Conservation (phyloP, 768 basidiomycete genomes). For the Mycena latifolia region DNA sequence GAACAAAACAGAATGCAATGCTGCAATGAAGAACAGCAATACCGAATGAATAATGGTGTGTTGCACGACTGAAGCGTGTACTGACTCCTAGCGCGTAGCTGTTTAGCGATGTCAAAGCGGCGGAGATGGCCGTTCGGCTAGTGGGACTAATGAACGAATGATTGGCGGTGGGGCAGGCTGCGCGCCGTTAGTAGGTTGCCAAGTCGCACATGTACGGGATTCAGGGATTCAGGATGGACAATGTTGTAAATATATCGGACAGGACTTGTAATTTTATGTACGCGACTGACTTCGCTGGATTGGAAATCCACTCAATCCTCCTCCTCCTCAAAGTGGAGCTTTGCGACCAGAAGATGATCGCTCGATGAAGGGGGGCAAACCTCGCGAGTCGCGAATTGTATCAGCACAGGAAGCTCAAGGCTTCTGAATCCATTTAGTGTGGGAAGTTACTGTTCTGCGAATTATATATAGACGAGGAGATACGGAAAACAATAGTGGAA, state of each 20-base stretch:
- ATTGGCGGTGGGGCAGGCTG: not conserved
- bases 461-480: slow-evolving; percentile 3
- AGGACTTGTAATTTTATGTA: slow-evolving; percentile 10
- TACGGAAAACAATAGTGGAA: not conserved
- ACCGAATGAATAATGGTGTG: not conserved
- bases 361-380: too few species aligned
- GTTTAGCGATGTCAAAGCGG: slow-evolving; percentile 19
- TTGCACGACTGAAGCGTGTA: not conserved
- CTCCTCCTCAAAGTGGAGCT: too few species aligned
- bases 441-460: not conserved
- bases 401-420: too few species aligned
- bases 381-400: too few species aligned
- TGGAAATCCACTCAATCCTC: too few species aligned
- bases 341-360: too few species aligned
- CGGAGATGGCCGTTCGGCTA: slow-evolving; percentile 23
- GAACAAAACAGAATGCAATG: too few species aligned
- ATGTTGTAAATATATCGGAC: not conserved
- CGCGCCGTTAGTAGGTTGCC: too few species aligned
- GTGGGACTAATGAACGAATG: too few species aligned
- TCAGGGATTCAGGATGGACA: not conserved
- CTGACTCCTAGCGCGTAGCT: not conserved
- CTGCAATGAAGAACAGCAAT: too few species aligned
- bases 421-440: too few species aligned
- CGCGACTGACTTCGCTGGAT: too few species aligned
- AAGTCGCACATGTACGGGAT: not conserved